A percentile compares a stretch with the other conserved stretches of the same genome.
These are phyloP conservation scores for Pythium folliculosum DNA, from an alignment of 352 stramenopile species.

Conservation along the genomic window DNA sequence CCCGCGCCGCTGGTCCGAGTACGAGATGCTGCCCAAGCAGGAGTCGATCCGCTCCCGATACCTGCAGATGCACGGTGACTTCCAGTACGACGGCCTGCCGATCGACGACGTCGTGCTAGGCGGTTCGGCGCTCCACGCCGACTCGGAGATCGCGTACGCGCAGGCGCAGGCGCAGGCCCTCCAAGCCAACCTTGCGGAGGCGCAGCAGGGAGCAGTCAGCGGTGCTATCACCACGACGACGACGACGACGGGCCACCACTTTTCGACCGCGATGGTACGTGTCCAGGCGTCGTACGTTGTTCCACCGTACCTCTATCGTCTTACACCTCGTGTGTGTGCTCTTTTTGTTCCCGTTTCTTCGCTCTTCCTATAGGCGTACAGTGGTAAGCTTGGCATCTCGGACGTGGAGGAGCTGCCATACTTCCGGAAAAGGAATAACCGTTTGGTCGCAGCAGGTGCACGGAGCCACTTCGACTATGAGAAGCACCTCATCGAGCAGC, in stretches of 20 bases:
- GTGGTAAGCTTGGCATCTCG: conserved; percentile 33
- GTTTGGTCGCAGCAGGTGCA: conserved; percentile 30
- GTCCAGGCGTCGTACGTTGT: neutral
- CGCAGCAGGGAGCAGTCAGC: conserved; percentile 32
- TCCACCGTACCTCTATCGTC: neutral
- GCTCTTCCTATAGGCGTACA: conserved; percentile 30
- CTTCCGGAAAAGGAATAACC: conserved; percentile 40
- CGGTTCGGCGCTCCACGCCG: conserved; percentile 46
- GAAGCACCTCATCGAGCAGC: conserved; percentile 70
- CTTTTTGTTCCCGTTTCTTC: neutral
- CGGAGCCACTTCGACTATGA: conserved; percentile 72
- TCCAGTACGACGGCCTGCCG: conserved; percentile 62
- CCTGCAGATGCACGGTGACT: conserved; percentile 66
- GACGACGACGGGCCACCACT: conserved; percentile 18
- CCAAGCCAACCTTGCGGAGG: conserved; percentile 33
- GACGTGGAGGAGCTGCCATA: conserved; percentile 32
- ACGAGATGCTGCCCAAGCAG: conserved; percentile 81
- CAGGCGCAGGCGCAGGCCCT: conserved; percentile 49
- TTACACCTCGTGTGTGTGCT: neutral
- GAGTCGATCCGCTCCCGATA: conserved; percentile 54
- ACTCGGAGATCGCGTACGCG: conserved; percentile 63
- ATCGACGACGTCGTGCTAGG: conserved; percentile 76
- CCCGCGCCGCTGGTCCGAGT: conserved; percentile 74
- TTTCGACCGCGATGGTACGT: conserved; percentile 51
- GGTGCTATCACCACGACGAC: conserved; percentile 13